These are phyloP conservation scores for Symbiodinium pilosum DNA, from an alignment of 73 alveolate genomes.

Conservation along the genomic window DNA sequence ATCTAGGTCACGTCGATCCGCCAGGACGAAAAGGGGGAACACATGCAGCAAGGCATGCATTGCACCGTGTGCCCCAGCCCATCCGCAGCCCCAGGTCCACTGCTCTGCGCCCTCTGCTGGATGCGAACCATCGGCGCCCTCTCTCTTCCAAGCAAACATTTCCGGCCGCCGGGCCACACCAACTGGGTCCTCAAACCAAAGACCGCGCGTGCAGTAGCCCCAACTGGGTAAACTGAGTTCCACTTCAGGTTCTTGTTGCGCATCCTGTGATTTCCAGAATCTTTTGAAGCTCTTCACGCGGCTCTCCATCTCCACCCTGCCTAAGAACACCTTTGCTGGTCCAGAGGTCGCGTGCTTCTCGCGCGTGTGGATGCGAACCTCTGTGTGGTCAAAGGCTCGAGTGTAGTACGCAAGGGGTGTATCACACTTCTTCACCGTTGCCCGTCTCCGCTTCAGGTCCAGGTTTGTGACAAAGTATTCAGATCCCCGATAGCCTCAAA, in stretches of 20 bases:
- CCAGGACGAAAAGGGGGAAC: conserved; percentile 48
- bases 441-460: conserved; percentile 22
- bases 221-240: conserved; percentile 75
- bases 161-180: conserved; percentile 17
- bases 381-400: conserved; percentile 72
- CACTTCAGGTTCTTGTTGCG: conserved; percentile 51
- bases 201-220: conserved; percentile 73
- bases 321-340: conserved; percentile 26
- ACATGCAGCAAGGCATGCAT: conserved; percentile 75
- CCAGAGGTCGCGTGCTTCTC: conserved; percentile 47
- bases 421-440: conserved; percentile 40
- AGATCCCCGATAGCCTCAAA: conserved; percentile 38
- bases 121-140: neutral
- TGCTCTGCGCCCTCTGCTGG: neutral
- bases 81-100: conserved; percentile 80
- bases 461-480: conserved; percentile 43
- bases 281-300: conserved; percentile 80
- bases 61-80: conserved; percentile 95
- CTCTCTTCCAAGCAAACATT: neutral
- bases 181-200: conserved; percentile 72
- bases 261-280: conserved; percentile 76
- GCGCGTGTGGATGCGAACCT: conserved; percentile 50
- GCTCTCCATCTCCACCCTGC: conserved; percentile 72
- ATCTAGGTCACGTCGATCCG: conserved; percentile 74
- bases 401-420: conserved; percentile 79